Conservation (phyloP, 257 asterid species). For the Scutellaria minor region DNA sequence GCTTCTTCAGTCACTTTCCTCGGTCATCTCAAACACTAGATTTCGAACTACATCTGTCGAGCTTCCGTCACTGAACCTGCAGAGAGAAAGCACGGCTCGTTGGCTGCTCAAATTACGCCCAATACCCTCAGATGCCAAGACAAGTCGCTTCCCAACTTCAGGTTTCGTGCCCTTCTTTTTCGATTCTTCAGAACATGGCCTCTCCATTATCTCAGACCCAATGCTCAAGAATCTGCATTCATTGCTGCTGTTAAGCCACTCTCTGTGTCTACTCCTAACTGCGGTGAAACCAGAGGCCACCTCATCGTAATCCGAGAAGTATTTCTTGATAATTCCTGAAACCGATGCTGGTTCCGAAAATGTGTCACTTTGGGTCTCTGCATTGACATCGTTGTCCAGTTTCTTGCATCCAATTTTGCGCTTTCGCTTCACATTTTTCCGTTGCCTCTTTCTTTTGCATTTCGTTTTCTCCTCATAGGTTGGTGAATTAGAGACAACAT, state of each 20-base stretch:
- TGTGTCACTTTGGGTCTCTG: conserved; percentile 43
- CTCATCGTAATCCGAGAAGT: conserved; percentile 60
- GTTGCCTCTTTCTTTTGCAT: conserved; percentile 35
- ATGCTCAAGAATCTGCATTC: conserved; percentile 2
- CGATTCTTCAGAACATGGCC: conserved; percentile 31
- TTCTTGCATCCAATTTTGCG: conserved; percentile 4
- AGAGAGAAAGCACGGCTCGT: conserved; percentile 42
- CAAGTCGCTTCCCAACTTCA: conserved; percentile 56
- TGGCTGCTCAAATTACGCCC: conserved; percentile 43
- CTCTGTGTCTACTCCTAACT: conserved; percentile 9
- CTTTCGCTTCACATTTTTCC: conserved; percentile 30
- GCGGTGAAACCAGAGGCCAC: conserved; percentile 45
- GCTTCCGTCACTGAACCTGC: conserved; percentile 27
- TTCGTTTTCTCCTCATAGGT: conserved; percentile 22
- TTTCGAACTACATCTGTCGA: conserved; percentile 27
- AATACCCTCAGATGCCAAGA: conserved; percentile 50
- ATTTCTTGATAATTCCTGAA: conserved; percentile 64
- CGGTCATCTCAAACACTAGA: conserved; percentile 48
- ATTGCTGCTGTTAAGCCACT: conserved; percentile 21
- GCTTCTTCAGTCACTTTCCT: conserved; percentile 41
- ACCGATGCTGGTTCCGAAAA: conserved; percentile 54
- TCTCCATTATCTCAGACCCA: conserved; percentile 13
- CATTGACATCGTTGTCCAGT: conserved; percentile 8
- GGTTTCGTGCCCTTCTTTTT: conserved; percentile 33
- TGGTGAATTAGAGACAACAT: background rate